These are phyloP conservation scores for Diutina neorugosa DNA, from an alignment of 1,139 yeast genomes.

Conservation along the genomic window DNA sequence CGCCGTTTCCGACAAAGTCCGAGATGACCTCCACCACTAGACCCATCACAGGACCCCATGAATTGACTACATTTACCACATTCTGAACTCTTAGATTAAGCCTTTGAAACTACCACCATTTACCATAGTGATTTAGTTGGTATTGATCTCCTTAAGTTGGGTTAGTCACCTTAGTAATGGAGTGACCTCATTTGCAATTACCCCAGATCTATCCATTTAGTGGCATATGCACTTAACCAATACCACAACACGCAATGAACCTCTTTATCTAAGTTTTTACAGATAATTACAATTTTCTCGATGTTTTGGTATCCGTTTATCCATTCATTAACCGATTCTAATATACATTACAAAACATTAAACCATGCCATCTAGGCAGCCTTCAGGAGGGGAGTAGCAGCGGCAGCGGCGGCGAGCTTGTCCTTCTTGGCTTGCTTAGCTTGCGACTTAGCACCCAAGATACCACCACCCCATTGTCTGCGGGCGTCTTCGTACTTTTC, in stretches of 20 bases:
- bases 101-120: too few species aligned
- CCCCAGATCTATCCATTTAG: background rate
- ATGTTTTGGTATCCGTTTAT: background rate
- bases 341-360: background rate
- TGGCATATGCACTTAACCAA: background rate
- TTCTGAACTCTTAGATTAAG: too few species aligned
- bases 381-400: background rate
- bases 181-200: background rate
- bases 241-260: too few species aligned
- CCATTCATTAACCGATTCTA: background rate
- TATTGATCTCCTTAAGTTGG: too few species aligned
- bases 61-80: too few species aligned
- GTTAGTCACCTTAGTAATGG: background rate
- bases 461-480: conserved; percentile 99
- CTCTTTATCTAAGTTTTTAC: too few species aligned
- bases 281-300: too few species aligned
- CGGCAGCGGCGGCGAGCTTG: conserved; percentile 1
- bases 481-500: conserved; percentile 91
- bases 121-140: too few species aligned
- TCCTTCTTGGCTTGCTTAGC: conserved; percentile 46
- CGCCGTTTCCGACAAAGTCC: too few species aligned
- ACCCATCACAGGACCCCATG: too few species aligned
- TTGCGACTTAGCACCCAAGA: conserved; percentile 86
- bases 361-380: background rate
- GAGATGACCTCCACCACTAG: too few species aligned